Evolutionary conservation across 176 grass and related monocot species (phyloP), one percentile per base, ranked within the genome.

Genomic region (Oryza brachyantha): DNA sequence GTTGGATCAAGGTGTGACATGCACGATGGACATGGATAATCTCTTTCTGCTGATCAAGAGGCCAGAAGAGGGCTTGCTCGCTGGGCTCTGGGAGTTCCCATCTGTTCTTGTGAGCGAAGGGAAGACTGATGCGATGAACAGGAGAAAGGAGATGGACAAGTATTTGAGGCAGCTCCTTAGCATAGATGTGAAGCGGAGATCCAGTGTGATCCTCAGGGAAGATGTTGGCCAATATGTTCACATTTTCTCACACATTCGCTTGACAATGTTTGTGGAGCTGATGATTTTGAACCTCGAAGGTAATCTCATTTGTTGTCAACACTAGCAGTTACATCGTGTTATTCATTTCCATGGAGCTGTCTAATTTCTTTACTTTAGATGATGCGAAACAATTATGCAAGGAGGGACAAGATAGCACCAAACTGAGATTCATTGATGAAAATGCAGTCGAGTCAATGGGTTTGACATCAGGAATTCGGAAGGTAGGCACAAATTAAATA

Each of bases 11-110:
- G 39, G 79, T 66, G 55, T 25, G 0, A 3, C 58, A 57, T 13
- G 43, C 0, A 1, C 5, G 26, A 48, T 19, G 16, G 39, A 17
- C 5, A 77, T 48, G 4, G 66, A 48, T 26, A 52, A 87, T 83
- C 17, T 83, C 4, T 87, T 92, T 84, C 75, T 98, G 64, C 62
- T 94, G 75, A 80, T 92, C 36, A 94, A 94, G 78, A 90, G 95
- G 79, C 95, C 95, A 42, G 85, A 94, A 59, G 60, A 88, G 35
- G 95, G 95, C n/a, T 89, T 98, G 77, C 95, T 98, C 58, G 95
- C 95, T 34, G 95, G 95, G 36, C 86, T 98, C 26, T 98, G 95
- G 95, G 95, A 98, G 81, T 98, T 98, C 74, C 95, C 95, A 70
- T 84, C 81, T 5, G 74, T 94, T 76, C 84, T 92, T 65, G 36